A percentile compares a stretch with the other conserved stretches of the same genome.
Conservation (phyloP, 148 eudicot species). For the Rhododendron kiyosumense region DNA sequence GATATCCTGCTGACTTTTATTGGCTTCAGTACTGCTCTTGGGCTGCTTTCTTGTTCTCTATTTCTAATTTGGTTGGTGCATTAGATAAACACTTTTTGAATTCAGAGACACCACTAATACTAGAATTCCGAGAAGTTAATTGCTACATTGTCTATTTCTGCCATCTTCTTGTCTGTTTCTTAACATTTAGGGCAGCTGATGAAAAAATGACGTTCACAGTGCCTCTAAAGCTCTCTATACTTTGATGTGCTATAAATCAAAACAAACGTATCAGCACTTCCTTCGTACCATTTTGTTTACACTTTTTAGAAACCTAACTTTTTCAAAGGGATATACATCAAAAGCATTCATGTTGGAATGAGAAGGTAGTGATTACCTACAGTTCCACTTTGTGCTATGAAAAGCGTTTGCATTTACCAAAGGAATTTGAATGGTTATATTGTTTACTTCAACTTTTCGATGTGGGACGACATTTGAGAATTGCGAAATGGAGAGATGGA, state of each 20-base stretch:
- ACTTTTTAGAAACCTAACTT: neutral
- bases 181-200: neutral
- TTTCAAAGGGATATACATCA: neutral
- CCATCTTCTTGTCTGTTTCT: neutral
- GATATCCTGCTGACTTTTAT: neutral
- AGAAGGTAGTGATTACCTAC: neutral
- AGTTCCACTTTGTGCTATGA: neutral
- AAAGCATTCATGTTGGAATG: neutral
- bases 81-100: neutral
- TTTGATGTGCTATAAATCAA: neutral
- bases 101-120: neutral
- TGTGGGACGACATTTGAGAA: neutral
- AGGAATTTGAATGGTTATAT: neutral
- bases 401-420: neutral
- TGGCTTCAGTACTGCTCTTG: neutral
- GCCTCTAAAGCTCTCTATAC: neutral
- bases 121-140: neutral
- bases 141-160: neutral
- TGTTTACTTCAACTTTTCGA: neutral
- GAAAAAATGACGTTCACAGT: neutral
- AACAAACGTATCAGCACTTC: neutral
- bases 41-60: neutral
- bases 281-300: neutral
- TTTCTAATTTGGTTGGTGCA: no score
- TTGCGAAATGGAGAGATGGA: neutral